Conservation (phyloP, 176 grass and related monocot genomes). For the Ananas comosus region DNA sequence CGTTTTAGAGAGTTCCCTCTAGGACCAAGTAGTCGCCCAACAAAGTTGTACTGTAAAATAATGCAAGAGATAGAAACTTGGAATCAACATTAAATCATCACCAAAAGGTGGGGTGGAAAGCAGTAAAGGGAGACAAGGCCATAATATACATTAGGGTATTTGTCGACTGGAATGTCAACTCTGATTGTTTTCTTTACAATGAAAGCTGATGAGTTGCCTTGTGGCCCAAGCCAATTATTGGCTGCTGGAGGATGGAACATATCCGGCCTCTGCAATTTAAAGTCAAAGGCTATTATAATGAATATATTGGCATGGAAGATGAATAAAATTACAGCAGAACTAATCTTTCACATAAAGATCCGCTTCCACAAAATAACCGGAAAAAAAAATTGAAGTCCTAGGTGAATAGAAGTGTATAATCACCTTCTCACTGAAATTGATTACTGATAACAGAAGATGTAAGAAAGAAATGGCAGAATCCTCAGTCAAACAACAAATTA, state of each 20-base stretch:
- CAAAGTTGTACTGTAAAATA: conserved; percentile 32
- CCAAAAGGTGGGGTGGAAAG: neutral
- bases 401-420: neutral
- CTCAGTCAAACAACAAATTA: neutral
- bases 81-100: neutral
- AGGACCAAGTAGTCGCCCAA: conserved; percentile 42
- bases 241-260: conserved; percentile 20
- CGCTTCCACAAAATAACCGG: neutral
- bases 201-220: conserved; percentile 19
- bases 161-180: conserved; percentile 37
- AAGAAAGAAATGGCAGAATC: neutral
- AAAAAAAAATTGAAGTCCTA: neutral
- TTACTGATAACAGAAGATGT: neutral
- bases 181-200: conserved; percentile 40
- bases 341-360: neutral
- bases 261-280: conserved; percentile 20
- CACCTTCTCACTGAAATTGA: conserved; percentile 2
- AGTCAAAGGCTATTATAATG: neutral
- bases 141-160: conserved; percentile 32
- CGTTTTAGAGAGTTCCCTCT: conserved; percentile 39
- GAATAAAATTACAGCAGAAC: neutral
- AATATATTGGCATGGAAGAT: neutral
- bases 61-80: neutral
- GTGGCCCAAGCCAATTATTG: conserved; percentile 22
- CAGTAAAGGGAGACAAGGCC: neutral